A percentile compares a stretch with the other conserved stretches of the same genome.
phyloP scores from a whole-genome alignment of 1,284 basidiomycete species.

The Takashimella koratensis region DNA sequence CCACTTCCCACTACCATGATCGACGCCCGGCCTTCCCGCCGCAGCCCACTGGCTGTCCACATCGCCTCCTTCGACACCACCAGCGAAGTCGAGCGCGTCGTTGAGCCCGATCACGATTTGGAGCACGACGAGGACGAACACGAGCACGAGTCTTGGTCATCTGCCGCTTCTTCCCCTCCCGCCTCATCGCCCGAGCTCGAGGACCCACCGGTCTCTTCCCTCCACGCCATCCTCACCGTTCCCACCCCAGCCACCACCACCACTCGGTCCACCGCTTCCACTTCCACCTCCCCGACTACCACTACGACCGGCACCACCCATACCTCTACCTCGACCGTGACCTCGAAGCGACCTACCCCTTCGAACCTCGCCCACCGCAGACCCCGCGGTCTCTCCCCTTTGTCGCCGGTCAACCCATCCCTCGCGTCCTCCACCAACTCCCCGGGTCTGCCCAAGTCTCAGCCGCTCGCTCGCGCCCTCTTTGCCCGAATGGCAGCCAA shows the following conservation, averaged over 20 bases:
- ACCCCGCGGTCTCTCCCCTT: conserved; percentile 17
- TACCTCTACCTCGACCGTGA: neutral
- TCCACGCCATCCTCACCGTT: neutral
- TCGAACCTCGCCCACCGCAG: neutral
- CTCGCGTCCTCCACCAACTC: neutral
- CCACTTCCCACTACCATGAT: no score
- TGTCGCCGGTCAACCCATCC: conserved; percentile 9
- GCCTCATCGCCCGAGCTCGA: neutral
- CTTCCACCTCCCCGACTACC: conserved; percentile 1
- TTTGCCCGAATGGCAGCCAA: conserved; percentile 28
- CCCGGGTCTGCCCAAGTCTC: conserved; percentile 30
- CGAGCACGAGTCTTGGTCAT: neutral
- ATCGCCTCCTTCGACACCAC: neutral
- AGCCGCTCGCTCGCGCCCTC: conserved; percentile 37
- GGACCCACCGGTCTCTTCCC: neutral
- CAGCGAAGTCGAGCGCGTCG: neutral
- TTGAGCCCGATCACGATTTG: neutral
- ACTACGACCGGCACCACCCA: neutral
- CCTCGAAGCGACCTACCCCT: neutral
- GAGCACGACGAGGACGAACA: conserved; percentile 2
- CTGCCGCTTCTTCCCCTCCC: neutral
- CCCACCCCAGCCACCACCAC: neutral
- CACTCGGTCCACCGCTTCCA: conserved; percentile 1
- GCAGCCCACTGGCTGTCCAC: neutral
- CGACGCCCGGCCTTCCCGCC: neutral